A percentile compares a stretch with the other conserved stretches of the same genome.
Conservation (phyloP, 306 rosid genomes). For the Cyclanthera cordifolia region DNA sequence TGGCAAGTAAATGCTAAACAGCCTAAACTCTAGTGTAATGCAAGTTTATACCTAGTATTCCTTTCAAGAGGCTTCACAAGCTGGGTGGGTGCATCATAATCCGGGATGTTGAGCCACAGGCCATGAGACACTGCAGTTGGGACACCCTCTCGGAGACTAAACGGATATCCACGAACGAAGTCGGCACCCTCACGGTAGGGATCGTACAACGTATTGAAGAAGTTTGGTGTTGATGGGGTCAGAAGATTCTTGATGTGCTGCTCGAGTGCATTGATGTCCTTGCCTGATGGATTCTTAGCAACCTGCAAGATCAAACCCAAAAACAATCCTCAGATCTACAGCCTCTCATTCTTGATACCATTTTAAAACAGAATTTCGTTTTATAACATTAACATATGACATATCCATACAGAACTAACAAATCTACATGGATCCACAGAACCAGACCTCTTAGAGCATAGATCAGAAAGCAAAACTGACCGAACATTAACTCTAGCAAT, state of each 20-base stretch:
- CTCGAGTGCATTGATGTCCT: constrained; percentile 74
- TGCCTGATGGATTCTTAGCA: constrained; percentile 74
- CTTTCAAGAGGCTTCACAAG: constrained; percentile 84
- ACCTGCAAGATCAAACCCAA: constrained; percentile 31
- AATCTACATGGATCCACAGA: constrained; percentile 10
- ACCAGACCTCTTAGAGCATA: neutral
- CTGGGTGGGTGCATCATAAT: constrained; percentile 84
- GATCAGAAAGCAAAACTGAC: constrained; percentile 1
- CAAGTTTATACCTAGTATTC: constrained; percentile 41
- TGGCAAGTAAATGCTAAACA: neutral
- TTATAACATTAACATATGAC: neutral
- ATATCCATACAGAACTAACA: neutral
- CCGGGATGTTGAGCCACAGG: constrained; percentile 88
- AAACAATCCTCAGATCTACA: constrained; percentile 8
- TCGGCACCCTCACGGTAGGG: constrained; percentile 81
- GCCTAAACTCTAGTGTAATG: neutral
- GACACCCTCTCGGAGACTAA: constrained; percentile 68
- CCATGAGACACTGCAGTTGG: constrained; percentile 76
- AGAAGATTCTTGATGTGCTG: constrained; percentile 78
- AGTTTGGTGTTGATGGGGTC: constrained; percentile 54
- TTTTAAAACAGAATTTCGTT: neutral
- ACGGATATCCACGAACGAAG: constrained; percentile 83
- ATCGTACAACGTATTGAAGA: constrained; percentile 84
- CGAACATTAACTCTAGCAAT: neutral
- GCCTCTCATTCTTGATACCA: neutral